Base-by-base conservation (phyloP, 2,329 filamentous ascomycete species). In the Diaporthe citriasiana region DNA sequence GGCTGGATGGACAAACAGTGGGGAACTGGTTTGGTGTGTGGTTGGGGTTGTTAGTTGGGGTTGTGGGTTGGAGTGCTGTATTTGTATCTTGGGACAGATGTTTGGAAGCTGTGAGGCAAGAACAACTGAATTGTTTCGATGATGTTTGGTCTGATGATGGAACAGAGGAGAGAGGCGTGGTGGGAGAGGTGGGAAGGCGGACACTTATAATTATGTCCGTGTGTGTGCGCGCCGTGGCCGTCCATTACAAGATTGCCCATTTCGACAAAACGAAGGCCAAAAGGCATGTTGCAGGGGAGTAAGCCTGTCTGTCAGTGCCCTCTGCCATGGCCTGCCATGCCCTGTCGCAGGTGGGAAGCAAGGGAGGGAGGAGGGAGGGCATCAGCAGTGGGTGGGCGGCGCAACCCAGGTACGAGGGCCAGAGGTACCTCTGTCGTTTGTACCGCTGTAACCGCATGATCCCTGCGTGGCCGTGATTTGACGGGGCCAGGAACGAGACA, bases 361-460 rank as follows among this genome's bases (percentile, higher is more conserved):
- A 71, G 70, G 70, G 70, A 71, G 70, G 55, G 38, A 38, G 42
- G 55, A 59, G 55, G 40, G 53, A 71, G 70, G 56, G 40, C 42
- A 59, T 51, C 66, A 70, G 66, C 51, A 70, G 47, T 51, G 50
- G 40, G 25, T 22, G 38, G 42, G 60, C 38, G 57, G 35, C 33
- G 25, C 30, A 56, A 30, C 70, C 30, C 69, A 42, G 72, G 72
- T 74, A 74, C 70, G 60, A 70, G 56, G 60, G 45, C 33, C 13
- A 27, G 55, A 73, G 73, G 73, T 75, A 75, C 73, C 47, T 75
- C 50, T 13, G 25, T 17, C 53, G 74, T 63, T 73, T 75, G 74
- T 75, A 75, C 72, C 71, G 72, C 72, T 70, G 72, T 70, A 70
- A 70, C 74, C 74, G 74, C 71, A 74, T 42, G 51, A 75, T 74